Base-by-base conservation (phyloP, 371 early-diverging fungal genomes). In the Mortierella sp. region DNA sequence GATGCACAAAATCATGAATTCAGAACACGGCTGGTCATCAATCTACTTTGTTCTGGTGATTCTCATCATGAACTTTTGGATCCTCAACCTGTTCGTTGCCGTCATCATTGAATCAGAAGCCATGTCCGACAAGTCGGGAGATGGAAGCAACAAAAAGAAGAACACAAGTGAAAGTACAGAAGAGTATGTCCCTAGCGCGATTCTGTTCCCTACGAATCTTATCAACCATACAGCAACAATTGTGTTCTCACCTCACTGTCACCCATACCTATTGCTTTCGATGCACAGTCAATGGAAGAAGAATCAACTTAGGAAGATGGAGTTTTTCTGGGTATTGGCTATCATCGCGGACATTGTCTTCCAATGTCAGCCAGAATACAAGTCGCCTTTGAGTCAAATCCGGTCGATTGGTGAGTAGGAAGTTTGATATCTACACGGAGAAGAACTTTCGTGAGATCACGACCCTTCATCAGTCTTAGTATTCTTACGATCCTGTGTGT, bases 1-100 rank as follows among this genome's bases (percentile, higher is more conserved):
- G 58, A 89, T 90, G 89, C 90, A 90, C 69, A 74, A 72, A n/a
- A 82, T 86, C 78, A 90, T 90, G 89, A 87, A 88, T 67, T 83
- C 89, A 0, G 89, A 89, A 53, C 87, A 86, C 52, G 58, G 71
- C 7, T 78, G 83, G 66, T 84, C 88, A 2, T 78, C 86, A 41
- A 46, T 88, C 30, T 91, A 88, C 61, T 91, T 89, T 67, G 80
- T 88, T 9, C 53, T 86, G 16, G 82, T 86, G 58, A 86, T 90
- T 9, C 69, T 91, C 46, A 80, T 90, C 34, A 83, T 90, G 83
- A 89, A 90, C 66, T 88, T 86, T 65, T 90, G 89, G 90, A 79
- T 91, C 23, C 78, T 90, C 54, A 90, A 90, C 64, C 71, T 90
- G 42, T 90, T 91, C 64, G 85, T 91, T 34, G 90, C 91, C 16